These are phyloP conservation scores for Torrubiella hemipterigena DNA, from an alignment of 2,329 filamentous ascomycete genomes.

Conservation along the genomic window DNA sequence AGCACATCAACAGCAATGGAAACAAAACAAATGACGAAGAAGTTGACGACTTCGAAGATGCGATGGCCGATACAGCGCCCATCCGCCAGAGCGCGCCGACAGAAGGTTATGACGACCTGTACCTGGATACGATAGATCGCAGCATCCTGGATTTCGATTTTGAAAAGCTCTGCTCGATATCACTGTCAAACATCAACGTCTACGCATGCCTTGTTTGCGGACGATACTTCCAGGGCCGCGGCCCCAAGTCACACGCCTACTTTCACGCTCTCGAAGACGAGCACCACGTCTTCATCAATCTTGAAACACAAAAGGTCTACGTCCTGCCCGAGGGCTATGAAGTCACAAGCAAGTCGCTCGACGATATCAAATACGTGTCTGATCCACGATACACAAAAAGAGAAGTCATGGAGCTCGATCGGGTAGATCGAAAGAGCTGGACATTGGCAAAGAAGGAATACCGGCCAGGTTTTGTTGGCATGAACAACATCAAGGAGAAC, in stretches of 20 bases:
- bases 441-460: conserved; percentile 79
- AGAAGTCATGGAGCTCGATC: conserved; percentile 73
- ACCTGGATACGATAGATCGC: conserved; percentile 93
- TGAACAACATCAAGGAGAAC: conserved; percentile 99
- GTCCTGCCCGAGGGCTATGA: conserved; percentile 95
- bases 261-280: conserved; percentile 92
- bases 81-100: conserved; percentile 65
- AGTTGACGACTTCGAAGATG: conserved; percentile 28
- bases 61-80: conserved; percentile 26
- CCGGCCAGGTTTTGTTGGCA: conserved; percentile 86
- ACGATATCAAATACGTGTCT: conserved; percentile 96
- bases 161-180: conserved; percentile 94
- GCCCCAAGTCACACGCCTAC: conserved; percentile 90
- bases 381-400: conserved; percentile 74
- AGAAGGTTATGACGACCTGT: conserved; percentile 87
- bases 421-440: conserved; percentile 47
- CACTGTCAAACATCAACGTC: conserved; percentile 94
- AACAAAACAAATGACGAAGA: conserved; percentile 16
- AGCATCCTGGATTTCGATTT: conserved; percentile 95
- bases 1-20: conserved; percentile 17
- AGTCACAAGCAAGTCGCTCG: conserved; percentile 84
- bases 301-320: conserved; percentile 83
- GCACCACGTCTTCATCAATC: conserved; percentile 97
- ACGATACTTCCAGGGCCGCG: conserved; percentile 93
- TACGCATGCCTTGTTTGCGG: conserved; percentile 96